Evolutionary conservation across 2,329 filamentous ascomycete genomes (phyloP).

Genomic region (Phoma sp.): DNA sequence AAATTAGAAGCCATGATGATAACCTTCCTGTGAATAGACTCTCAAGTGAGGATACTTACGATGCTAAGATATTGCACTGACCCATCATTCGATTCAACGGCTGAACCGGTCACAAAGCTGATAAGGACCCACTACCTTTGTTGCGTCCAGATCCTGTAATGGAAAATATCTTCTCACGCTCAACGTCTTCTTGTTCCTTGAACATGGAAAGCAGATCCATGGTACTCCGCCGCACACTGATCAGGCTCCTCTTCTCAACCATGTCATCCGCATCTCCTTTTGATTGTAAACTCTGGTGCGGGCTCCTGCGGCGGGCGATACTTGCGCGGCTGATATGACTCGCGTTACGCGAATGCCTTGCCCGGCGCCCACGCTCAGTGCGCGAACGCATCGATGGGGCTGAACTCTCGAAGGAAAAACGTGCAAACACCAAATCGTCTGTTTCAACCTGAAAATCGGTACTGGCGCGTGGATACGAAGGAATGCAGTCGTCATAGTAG

Average conservation of each 20-base stretch:
- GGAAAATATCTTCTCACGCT: conserved; percentile 38
- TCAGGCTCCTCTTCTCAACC: conserved; percentile 34
- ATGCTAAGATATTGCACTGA: neutral
- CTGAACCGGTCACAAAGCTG: conserved; percentile 1
- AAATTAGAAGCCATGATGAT: too few relatives aligned
- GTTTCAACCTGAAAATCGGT: conserved; percentile 20
- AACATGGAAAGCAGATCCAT: conserved; percentile 49
- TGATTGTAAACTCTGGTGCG: conserved; percentile 21
- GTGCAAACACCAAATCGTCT: conserved; percentile 24
- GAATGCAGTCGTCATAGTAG: conserved; percentile 45
- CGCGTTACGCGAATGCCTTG: conserved; percentile 27
- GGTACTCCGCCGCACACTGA: conserved; percentile 49
- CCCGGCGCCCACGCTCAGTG: conserved; percentile 18
- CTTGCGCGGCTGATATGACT: conserved; percentile 34
- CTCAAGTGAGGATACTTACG: neutral
- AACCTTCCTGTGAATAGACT: neutral
- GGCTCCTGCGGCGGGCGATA: conserved; percentile 23
- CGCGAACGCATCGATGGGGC: conserved; percentile 21
- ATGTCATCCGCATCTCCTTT: conserved; percentile 21
- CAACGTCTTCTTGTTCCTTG: conserved; percentile 45
- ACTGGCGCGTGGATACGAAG: conserved; percentile 34
- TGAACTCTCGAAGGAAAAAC: conserved; percentile 28
- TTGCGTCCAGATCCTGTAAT: conserved; percentile 25
- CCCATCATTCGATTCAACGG: neutral
- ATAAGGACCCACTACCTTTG: neutral